Percentiles rank a stretch among this genome's conserved stretches.
Conservation (phyloP, 1,139 yeast species). For the Pichia sp. region DNA sequence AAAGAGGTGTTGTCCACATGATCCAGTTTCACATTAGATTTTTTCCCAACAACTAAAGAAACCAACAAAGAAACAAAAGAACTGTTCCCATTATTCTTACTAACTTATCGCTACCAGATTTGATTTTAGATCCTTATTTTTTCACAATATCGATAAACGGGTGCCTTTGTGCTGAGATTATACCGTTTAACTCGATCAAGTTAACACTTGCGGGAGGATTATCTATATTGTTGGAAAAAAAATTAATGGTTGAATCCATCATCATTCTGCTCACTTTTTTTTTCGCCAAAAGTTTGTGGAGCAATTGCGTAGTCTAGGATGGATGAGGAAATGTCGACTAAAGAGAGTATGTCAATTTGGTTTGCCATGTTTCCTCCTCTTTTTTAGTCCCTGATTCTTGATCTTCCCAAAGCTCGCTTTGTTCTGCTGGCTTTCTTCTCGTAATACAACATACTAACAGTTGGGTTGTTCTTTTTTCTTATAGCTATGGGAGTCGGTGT, state of each 20-base stretch:
- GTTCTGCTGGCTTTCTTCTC: no score
- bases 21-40: conserved; percentile 1
- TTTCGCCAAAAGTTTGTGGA: no score
- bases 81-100: not conserved
- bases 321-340: no score
- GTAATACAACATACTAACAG: conserved; percentile 12
- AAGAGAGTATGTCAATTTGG: no score
- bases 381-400: no score
- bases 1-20: not conserved
- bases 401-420: no score
- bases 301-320: no score
- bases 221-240: conserved; percentile 30
- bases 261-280: not conserved
- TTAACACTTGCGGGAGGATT: conserved; percentile 84
- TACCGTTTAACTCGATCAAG: conserved; percentile 84
- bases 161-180: conserved; percentile 61
- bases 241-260: conserved; percentile 8
- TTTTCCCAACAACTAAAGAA: not conserved
- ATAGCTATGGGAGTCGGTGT: conserved; percentile 89
- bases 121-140: not conserved
- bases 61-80: not conserved
- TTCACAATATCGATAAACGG: conserved; percentile 37
- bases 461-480: conserved; percentile 10
- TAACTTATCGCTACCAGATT: not conserved
- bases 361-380: no score